Evolutionary conservation across 345 rosid species (phyloP).

Genomic region (Hevea brasiliensis): DNA sequence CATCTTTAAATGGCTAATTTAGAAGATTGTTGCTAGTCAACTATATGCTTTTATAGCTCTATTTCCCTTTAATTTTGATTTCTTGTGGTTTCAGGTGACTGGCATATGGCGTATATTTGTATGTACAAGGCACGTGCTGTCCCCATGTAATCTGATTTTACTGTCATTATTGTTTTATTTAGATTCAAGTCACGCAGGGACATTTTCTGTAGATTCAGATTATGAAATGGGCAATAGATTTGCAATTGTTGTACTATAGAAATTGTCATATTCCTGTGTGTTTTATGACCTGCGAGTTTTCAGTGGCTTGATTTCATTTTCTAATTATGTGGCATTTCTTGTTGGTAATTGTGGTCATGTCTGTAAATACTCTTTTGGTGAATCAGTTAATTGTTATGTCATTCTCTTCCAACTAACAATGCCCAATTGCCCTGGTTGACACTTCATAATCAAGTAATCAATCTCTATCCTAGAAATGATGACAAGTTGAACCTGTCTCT

Average conservation of each 20-base stretch:
- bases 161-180: slow-evolving; percentile 23
- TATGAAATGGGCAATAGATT: slow-evolving; percentile 20
- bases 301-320: slow-evolving; percentile 13
- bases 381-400: too few species aligned
- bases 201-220: slow-evolving; percentile 19
- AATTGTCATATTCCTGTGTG: neutral
- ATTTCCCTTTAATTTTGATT: neutral
- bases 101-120: slow-evolving; percentile 99
- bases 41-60: neutral
- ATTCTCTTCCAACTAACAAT: too few species aligned
- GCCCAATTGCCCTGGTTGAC: too few species aligned
- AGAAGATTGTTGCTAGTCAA: neutral
- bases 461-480: too few species aligned
- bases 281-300: neutral
- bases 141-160: slow-evolving; percentile 40
- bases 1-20: too few species aligned
- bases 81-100: slow-evolving; percentile 62
- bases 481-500: too few species aligned
- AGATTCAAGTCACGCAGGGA: slow-evolving; percentile 4
- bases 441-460: too few species aligned
- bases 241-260: slow-evolving; percentile 11
- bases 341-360: neutral
- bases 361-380: too few species aligned
- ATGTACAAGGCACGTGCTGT: slow-evolving; percentile 92
- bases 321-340: slow-evolving; percentile 3